Conservation (phyloP, 306 rosid genomes). For the Dryas drummondii region DNA sequence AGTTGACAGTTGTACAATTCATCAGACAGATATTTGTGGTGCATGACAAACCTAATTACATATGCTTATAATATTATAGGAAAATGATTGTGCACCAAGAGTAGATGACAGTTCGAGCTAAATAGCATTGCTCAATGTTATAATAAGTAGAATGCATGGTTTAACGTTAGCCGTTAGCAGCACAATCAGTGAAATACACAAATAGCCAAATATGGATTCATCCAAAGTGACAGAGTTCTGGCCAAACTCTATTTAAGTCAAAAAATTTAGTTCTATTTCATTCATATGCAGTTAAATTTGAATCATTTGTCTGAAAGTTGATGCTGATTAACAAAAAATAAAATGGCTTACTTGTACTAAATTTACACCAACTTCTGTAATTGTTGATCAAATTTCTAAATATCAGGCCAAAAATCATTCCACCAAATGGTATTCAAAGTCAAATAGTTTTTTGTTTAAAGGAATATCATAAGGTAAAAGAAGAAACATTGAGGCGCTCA, state of each 20-base stretch:
- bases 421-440: not conserved
- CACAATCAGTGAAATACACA: not conserved
- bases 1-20: not conserved
- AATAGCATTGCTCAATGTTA: too few relatives aligned
- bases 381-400: not conserved
- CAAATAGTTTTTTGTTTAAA: not conserved
- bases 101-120: too few relatives aligned
- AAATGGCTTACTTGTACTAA: not conserved
- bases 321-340: not conserved
- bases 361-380: not conserved
- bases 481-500: conserved; percentile 13
- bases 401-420: not conserved
- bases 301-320: not conserved
- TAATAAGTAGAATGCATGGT: not conserved
- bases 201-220: not conserved
- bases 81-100: not conserved
- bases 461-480: not conserved
- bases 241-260: not conserved
- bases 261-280: not conserved
- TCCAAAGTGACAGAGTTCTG: not conserved
- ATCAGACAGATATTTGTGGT: not conserved
- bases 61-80: not conserved
- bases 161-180: not conserved
- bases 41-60: not conserved
- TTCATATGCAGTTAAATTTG: not conserved